Base-by-base conservation (phyloP, 345 rosid genomes). In the Citrus sp. region DNA sequence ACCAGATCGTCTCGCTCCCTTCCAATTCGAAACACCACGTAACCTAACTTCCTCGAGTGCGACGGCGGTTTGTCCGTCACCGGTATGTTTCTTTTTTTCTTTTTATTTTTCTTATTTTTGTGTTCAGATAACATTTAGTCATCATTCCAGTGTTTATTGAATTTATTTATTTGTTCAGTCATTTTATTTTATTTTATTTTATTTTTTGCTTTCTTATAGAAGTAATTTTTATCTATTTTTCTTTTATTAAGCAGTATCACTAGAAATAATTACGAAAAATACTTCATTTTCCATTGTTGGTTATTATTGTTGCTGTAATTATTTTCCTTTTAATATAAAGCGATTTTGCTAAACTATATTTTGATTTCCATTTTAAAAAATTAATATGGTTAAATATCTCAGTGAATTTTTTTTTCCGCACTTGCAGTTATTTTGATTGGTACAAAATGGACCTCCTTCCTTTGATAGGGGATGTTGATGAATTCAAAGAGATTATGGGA, bases 401-500 rank as follows among this genome's bases (percentile, higher is more conserved):
- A 46, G 51, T 12, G 51, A 3, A 2, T 18, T 70, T 51, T 49
- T 8, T 51, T 55, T 72, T 51, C 37, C 21, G 24, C 9, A 22
- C 6, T 69, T 69, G 58, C 73, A 69, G 73, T 69, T 22, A 6
- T 24, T n/a, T 58, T 58, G 51, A 12, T 35, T 21, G n/a, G 7
- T 34, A 13, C 25, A 35, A 72, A 35, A 72, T 72, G 76, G 76
- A 72, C 30, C 51, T 72, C 35, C 37, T 70, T 21, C 60, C 56
- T 7, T 16, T 58, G 32, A 34, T 34, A 58, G 27, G 76, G 51
- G 76, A 73, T 35, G 66, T 73, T 58, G 76, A 73, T 73, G 76
- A 73, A 37, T 73, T 58, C 35, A 73, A 21, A 59, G 66, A 58
- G 32, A 73, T 73, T 35, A 73, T 58, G 76, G 76, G 66, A 58